Base-by-base conservation (phyloP, 2,329 filamentous ascomycete species). In the Pyricularia pennisetigena region DNA sequence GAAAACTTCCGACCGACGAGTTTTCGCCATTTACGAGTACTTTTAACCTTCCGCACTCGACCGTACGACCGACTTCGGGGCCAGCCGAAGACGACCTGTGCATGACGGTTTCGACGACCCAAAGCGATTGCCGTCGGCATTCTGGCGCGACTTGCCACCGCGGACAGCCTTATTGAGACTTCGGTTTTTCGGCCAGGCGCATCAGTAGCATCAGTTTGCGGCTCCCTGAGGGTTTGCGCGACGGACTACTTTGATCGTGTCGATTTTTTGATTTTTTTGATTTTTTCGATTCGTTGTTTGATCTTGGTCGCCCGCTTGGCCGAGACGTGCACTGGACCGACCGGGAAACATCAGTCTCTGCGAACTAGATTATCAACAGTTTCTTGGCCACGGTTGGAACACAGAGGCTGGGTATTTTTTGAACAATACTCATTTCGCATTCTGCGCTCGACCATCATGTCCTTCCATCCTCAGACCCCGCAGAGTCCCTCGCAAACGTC, bases 381-480 rank as follows among this genome's bases (percentile, higher is more conserved):
- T 26, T 61, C n/a, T 61, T 26, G n/a, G 10, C 57, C n/a, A 9
- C 57, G 23, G n/a, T 61, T 61, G 23, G 24, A 26, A 61, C 57
- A 61, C 7, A 59, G 24, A 61, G 57, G 24, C 57, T 24, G 23
- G 10, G 57, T 26, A 14, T 61, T 61, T 61, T 12, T 12, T 3
- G 7, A 26, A 61, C n/a, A 30, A n/a, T 24, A 29, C 16, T 6
- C 62, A 64, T 4, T 70, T 71, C 74, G 71, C 74, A 71, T 70
- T 61, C 23, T 61, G 72, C 70, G 73, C 73, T 76, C 77, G 74
- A 78, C 76, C 73, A 84, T 78, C 78, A 89, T 89, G 86, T 87
- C 85, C 79, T 88, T 86, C 82, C 86, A 88, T 77, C 87, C 87
- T 73, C 86, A 86, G 74, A 89, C 87, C 73, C 87, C 87, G 76